These are phyloP conservation scores for Candida sphagnicola DNA, from an alignment of 805 yeast species.

Conservation along the genomic window DNA sequence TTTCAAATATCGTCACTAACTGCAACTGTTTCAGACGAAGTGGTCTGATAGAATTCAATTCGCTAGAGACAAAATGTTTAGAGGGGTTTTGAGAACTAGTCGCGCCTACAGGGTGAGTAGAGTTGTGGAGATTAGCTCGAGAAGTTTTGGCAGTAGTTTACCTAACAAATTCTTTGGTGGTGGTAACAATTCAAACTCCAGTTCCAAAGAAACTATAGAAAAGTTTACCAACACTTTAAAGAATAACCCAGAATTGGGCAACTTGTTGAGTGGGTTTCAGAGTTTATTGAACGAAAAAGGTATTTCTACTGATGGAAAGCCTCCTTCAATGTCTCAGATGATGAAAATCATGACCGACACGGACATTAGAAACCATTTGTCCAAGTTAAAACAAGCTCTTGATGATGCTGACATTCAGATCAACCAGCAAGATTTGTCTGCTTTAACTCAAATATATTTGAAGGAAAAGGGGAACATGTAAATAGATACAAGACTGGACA, in stretches of 20 bases:
- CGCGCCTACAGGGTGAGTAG: neutral
- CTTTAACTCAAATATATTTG: conserved; percentile 13
- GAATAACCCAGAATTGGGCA: conserved; percentile 27
- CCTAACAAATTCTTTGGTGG: conserved; percentile 4
- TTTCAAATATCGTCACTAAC: no score
- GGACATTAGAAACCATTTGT: conserved; percentile 28
- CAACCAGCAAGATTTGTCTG: conserved; percentile 29
- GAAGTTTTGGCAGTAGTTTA: neutral
- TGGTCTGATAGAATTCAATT: no score
- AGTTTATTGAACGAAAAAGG: conserved; percentile 28
- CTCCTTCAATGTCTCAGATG: conserved; percentile 33
- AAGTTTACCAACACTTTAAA: conserved; percentile 11
- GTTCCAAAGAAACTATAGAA: conserved; percentile 12
- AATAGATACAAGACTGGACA: no score
- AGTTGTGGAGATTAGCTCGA: neutral
- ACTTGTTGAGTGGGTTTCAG: conserved; percentile 28
- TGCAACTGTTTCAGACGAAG: no score
- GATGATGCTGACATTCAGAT: conserved; percentile 29
- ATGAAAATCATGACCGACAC: conserved; percentile 33
- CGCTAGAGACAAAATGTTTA: no score
- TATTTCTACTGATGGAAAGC: conserved; percentile 23
- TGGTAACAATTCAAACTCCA: conserved; percentile 6
- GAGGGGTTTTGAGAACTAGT: neutral
- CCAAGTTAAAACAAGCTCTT: conserved; percentile 25
- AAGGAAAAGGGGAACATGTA: no score